A percentile compares a stretch with the other conserved stretches of the same genome.
phyloP scores from a whole-genome alignment of 2,329 filamentous ascomycete genomes.

The Orbilia javanica region DNA sequence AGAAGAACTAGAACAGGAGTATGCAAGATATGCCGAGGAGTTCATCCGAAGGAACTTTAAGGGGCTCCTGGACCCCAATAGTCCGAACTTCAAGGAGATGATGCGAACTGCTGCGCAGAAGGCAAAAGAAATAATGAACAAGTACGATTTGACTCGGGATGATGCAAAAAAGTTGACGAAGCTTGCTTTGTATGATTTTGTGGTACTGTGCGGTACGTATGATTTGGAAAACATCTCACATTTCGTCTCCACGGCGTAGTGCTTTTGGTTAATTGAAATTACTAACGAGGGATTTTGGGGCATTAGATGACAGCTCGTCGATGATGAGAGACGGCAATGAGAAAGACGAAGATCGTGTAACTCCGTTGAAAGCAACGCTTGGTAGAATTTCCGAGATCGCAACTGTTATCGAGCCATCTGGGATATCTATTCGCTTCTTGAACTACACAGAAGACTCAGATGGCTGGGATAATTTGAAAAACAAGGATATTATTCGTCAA shows the following conservation, averaged over 20 bases:
- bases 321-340: neutral
- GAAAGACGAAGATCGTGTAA: conserved; percentile 23
- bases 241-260: neutral
- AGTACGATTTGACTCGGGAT: conserved; percentile 22
- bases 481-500: neutral
- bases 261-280: neutral
- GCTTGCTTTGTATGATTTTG: conserved; percentile 37
- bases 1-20: conserved; percentile 23
- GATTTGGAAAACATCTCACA: neutral
- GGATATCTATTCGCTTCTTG: conserved; percentile 43
- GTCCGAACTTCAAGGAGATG: neutral
- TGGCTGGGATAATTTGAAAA: conserved; percentile 19
- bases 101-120: conserved; percentile 28
- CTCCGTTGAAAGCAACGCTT: conserved; percentile 7
- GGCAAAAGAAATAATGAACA: conserved; percentile 15
- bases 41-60: conserved; percentile 39
- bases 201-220: conserved; percentile 31
- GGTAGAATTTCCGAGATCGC: conserved; percentile 20
- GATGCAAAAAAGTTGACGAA: conserved; percentile 26
- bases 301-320: conserved; percentile 35
- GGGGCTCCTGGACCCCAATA: conserved; percentile 14
- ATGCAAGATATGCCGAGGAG: conserved; percentile 9
- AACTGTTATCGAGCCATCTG: conserved; percentile 35
- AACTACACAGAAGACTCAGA: conserved; percentile 9
- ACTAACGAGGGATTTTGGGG: neutral